Evolutionary conservation across 345 rosid genomes (phyloP).

Genomic region (Linum usitatissimum): DNA sequence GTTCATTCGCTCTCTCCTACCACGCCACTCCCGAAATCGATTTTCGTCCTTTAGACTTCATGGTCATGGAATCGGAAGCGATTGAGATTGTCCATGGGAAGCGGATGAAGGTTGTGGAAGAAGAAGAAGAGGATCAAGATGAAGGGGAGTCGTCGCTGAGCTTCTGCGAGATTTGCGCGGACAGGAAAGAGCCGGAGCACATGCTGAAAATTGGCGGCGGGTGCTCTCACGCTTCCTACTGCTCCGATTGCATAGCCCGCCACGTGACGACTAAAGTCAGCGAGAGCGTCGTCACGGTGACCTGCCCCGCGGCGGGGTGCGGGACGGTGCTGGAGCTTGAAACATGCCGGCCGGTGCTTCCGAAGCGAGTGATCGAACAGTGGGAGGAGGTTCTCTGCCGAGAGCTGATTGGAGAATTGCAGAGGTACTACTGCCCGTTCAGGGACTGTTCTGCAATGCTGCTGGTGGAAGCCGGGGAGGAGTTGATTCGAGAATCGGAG

Average conservation of each 20-base stretch:
- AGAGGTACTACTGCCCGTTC: constrained; percentile 56
- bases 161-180: constrained; percentile 49
- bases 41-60: no score
- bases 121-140: neutral
- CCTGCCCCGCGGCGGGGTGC: constrained; percentile 52
- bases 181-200: constrained; percentile 7
- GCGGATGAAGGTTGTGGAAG: no score
- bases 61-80: no score
- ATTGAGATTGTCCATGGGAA: no score
- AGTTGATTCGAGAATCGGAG: constrained; percentile 25
- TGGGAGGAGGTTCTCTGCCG: constrained; percentile 49
- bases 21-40: no score
- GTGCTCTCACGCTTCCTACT: constrained; percentile 38
- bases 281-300: constrained; percentile 16
- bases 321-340: constrained; percentile 32
- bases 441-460: constrained; percentile 53
- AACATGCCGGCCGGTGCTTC: constrained; percentile 30
- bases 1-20: constrained; percentile 7
- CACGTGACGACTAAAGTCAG: constrained; percentile 32
- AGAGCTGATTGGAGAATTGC: constrained; percentile 24
- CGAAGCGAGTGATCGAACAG: constrained; percentile 28
- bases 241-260: constrained; percentile 40
- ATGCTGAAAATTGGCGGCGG: neutral
- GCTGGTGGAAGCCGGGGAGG: constrained; percentile 23
- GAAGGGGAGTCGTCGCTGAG: constrained; percentile 22